Evolutionary conservation across 2,329 filamentous ascomycete species (phyloP).

Genomic region (Pseudovirgaria hyperparasitica): DNA sequence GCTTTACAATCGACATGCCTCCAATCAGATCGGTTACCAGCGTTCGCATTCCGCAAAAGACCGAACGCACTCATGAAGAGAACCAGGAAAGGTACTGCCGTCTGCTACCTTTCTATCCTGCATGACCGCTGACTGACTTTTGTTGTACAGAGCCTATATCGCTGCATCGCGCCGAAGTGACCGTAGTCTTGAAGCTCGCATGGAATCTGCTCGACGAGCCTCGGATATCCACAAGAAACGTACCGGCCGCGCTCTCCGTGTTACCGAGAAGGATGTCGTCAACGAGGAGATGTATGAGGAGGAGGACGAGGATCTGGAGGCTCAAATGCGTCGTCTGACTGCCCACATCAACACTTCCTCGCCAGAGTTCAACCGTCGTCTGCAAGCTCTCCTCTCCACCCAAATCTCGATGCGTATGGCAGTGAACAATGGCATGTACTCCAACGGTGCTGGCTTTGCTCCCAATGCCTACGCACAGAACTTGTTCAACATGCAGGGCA

Average conservation of each 20-base stretch:
- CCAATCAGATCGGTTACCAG: constrained; percentile 19
- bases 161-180: constrained; percentile 81
- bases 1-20: too few relatives aligned
- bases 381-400: constrained; percentile 46
- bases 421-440: too few relatives aligned
- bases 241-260: constrained; percentile 68
- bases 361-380: constrained; percentile 46
- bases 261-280: constrained; percentile 75
- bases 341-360: constrained; percentile 49
- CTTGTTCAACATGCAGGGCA: constrained; percentile 2
- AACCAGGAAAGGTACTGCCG: constrained; percentile 54
- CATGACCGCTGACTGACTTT: constrained; percentile 7
- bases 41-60: constrained; percentile 39
- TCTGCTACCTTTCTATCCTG: not conserved
- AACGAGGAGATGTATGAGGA: constrained; percentile 97
- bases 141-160: constrained; percentile 60
- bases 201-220: constrained; percentile 76
- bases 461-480: constrained; percentile 3
- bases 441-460: constrained; percentile 35
- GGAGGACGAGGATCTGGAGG: constrained; percentile 69
- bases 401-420: too few relatives aligned
- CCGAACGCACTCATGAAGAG: constrained; percentile 65
- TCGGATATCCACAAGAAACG: constrained; percentile 85
- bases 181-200: constrained; percentile 71
- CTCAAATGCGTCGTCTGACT: constrained; percentile 51